Conservation (phyloP, 1,139 yeast species). For the Scheffersomyces illinoinensis region DNA sequence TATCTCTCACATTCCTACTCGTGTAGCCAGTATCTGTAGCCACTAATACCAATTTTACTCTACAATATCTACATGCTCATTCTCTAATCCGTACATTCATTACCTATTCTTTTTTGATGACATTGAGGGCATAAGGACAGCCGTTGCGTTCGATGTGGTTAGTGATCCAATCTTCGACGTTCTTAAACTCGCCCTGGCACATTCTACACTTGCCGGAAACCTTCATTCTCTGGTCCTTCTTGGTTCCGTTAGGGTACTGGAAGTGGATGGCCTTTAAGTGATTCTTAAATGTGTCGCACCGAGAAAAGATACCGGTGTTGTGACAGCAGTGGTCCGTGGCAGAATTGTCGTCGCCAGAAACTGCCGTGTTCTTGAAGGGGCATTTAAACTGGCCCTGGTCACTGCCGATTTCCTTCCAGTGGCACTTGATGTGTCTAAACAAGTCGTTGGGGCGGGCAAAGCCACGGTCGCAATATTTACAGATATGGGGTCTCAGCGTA, state of each 20-base stretch:
- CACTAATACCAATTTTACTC: neutral
- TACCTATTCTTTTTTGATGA: constrained; percentile 7
- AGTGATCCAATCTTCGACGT: constrained; percentile 78
- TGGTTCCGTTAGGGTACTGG: constrained; percentile 84
- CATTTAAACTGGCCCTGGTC: constrained; percentile 51
- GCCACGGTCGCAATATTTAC: constrained; percentile 77
- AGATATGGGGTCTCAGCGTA: constrained; percentile 73
- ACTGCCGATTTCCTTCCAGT: constrained; percentile 66
- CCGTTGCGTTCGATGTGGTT: constrained; percentile 64
- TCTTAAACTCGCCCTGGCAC: constrained; percentile 64
- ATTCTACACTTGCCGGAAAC: constrained; percentile 76
- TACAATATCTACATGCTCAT: neutral
- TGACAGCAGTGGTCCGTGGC: constrained; percentile 60
- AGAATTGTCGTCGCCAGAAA: constrained; percentile 2
- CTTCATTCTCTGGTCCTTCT: constrained; percentile 69
- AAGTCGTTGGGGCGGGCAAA: constrained; percentile 88
- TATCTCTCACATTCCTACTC: too few relatives aligned
- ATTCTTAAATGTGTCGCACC: constrained; percentile 91
- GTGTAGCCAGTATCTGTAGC: too few relatives aligned
- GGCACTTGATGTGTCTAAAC: constrained; percentile 80
- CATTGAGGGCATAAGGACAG: constrained; percentile 39
- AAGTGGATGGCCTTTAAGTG: constrained; percentile 89
- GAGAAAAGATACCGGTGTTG: constrained; percentile 76
- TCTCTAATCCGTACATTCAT: constrained; percentile 1
- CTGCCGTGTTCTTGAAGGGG: constrained; percentile 36